Evolutionary conservation across 2,329 filamentous ascomycete genomes (phyloP).

Genomic region (Periconia sp.): DNA sequence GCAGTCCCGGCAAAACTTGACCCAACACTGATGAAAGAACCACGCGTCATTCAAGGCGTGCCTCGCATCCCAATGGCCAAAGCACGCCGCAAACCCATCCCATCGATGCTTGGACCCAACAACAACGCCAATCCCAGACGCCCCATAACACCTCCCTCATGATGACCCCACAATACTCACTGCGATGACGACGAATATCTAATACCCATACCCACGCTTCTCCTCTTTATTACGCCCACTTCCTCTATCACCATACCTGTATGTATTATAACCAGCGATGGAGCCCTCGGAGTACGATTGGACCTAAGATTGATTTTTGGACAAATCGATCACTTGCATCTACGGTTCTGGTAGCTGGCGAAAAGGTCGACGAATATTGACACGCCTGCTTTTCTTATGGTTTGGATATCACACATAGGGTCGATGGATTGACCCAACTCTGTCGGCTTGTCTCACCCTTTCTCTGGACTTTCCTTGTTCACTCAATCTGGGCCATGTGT

Average conservation of each 20-base stretch:
- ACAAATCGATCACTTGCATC: constrained; percentile 34
- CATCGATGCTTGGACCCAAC: constrained; percentile 47
- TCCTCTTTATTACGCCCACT: constrained; percentile 15
- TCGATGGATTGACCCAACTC: too few species aligned
- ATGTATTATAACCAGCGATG: constrained; percentile 42
- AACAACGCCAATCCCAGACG: constrained; percentile 12
- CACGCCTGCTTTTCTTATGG: too few species aligned
- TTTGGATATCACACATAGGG: too few species aligned
- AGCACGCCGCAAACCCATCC: constrained; percentile 57
- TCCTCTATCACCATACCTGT: constrained; percentile 14
- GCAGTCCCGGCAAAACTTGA: constrained; percentile 85
- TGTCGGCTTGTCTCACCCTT: too few species aligned
- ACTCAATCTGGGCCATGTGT: too few species aligned
- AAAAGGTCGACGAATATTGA: too few species aligned
- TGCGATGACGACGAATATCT: constrained; percentile 14
- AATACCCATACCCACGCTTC: constrained; percentile 22
- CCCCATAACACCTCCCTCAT: constrained; percentile 36
- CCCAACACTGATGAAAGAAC: constrained; percentile 86
- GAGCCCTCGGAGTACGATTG: constrained; percentile 30
- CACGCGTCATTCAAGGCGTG: constrained; percentile 86
- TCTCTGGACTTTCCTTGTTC: too few species aligned
- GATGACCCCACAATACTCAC: constrained; percentile 14
- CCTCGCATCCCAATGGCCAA: constrained; percentile 64
- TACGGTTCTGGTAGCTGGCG: too few species aligned
- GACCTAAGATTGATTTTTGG: constrained; percentile 9